phyloP scores from a whole-genome alignment of 1,284 basidiomycete species.

The Pholiota adiposa region DNA sequence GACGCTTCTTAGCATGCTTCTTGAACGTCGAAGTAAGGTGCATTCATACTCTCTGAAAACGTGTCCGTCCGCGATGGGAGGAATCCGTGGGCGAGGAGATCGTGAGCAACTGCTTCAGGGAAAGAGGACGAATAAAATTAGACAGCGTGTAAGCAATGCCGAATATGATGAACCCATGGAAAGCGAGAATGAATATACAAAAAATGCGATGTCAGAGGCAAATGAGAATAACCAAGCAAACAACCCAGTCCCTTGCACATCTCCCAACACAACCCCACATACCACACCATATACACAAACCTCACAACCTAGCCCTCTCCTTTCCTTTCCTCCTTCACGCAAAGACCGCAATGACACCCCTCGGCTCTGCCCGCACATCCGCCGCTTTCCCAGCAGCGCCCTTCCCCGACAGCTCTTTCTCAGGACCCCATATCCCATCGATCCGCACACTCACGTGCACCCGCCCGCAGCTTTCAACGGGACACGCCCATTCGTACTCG shows the following conservation, averaged over 20 bases:
- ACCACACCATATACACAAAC: too few species aligned
- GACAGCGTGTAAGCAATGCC: not conserved
- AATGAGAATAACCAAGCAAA: not conserved
- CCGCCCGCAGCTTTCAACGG: conserved; percentile 57
- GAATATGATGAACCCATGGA: not conserved
- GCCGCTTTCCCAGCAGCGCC: conserved; percentile 6
- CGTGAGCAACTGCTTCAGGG: not conserved
- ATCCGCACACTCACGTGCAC: conserved; percentile 60
- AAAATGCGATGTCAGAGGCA: not conserved
- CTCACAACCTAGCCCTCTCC: not conserved
- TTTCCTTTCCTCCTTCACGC: conserved; percentile 18
- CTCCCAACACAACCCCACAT: not conserved
- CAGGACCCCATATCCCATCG: conserved; percentile 54
- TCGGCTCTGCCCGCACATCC: conserved; percentile 17
- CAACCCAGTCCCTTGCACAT: not conserved
- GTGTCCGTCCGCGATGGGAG: too few species aligned
- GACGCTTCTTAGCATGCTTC: too few species aligned
- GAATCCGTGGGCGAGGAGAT: too few species aligned
- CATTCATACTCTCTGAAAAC: too few species aligned
- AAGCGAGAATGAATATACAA: not conserved
- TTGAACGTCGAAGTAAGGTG: too few species aligned
- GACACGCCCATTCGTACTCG: conserved; percentile 64
- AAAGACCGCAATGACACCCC: conserved; percentile 32
- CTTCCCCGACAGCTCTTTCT: conserved; percentile 24
- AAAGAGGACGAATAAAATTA: not conserved